A percentile compares a stretch with the other conserved stretches of the same genome.
Conservation (phyloP, 768 basidiomycete genomes). For the Cystobasidium tubakii region DNA sequence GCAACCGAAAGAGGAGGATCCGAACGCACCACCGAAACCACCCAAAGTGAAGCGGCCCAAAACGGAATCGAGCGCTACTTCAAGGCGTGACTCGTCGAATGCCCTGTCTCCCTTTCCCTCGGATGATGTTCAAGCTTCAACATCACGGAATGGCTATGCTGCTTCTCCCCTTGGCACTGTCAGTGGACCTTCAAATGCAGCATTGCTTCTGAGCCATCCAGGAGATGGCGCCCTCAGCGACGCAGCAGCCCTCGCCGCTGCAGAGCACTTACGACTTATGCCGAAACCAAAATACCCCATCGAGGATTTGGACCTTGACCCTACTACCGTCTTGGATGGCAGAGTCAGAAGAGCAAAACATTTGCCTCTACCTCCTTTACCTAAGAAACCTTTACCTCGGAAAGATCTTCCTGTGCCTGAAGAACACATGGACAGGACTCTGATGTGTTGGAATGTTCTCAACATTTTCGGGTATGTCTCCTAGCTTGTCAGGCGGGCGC, state of each 20-base stretch:
- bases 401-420: constrained; percentile 36
- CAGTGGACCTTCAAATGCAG: neutral
- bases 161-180: neutral
- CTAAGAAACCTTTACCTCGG: constrained; percentile 39
- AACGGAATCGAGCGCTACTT: neutral
- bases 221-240: neutral
- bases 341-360: constrained; percentile 41
- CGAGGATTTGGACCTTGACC: constrained; percentile 76
- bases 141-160: neutral
- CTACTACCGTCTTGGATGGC: constrained; percentile 44
- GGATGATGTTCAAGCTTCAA: neutral
- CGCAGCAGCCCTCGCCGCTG: neutral
- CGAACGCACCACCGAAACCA: constrained; percentile 10
- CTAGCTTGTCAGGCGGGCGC: no score
- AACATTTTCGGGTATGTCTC: constrained; percentile 83
- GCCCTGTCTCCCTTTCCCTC: neutral
- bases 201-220: neutral
- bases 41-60: neutral
- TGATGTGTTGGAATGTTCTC: constrained; percentile 90
- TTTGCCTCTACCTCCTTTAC: constrained; percentile 40
- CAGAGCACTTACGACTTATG: neutral
- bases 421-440: constrained; percentile 68
- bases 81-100: neutral
- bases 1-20: constrained; percentile 9
- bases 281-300: constrained; percentile 71